Base-by-base conservation (phyloP, 371 early-diverging fungal genomes). In the Hamiltosporidium tvaerminnensis region DNA sequence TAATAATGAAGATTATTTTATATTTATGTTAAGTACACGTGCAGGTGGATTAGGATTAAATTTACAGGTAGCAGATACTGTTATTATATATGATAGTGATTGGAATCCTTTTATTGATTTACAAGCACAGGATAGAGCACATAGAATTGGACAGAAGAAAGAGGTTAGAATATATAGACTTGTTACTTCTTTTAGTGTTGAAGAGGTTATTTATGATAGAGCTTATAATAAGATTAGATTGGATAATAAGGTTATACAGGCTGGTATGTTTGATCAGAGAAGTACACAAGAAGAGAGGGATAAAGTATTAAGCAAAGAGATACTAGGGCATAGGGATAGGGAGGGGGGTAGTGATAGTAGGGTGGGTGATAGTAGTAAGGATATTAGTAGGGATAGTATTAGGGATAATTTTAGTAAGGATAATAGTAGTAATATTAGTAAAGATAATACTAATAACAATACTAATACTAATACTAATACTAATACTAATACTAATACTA, bases 1-100 rank as follows among this genome's bases (percentile, higher is more conserved):
- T 87, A 88, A 89, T 68, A 81, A 82, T 1, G 82, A 86, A 47
- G 84, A 86, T 68, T 86, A 84, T 66, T 85, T 87, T 75, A 85
- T 92, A 10, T 99, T 99, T 72, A 70, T 99, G 62, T 82, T 97
- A 47, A 88, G 88, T 79, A 99, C 99, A 1, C 81, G 96, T 47
- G 96, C 99, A 47, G 99, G 99, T 73, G 99, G 99, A 36, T 81
- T 93, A 57, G 99, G 99, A 66, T 82, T 98, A 37, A 98, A 98
- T 78, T 77, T 98, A 71, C 94, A 93, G 71, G 87, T 93, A 10
- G 96, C 99, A 2, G 99, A 96, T 77, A 96, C 96, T 0, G 99
- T 98, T 34, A 85, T 98, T 59, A 89, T 96, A 66, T 96, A 90
- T 75, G 99, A 98, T 78, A 88, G 89, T 14, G 99, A 98, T 75